A percentile compares a stretch with the other conserved stretches of the same genome.
Conservation (phyloP, 805 yeast genomes). For the Myxozyma geophila region DNA sequence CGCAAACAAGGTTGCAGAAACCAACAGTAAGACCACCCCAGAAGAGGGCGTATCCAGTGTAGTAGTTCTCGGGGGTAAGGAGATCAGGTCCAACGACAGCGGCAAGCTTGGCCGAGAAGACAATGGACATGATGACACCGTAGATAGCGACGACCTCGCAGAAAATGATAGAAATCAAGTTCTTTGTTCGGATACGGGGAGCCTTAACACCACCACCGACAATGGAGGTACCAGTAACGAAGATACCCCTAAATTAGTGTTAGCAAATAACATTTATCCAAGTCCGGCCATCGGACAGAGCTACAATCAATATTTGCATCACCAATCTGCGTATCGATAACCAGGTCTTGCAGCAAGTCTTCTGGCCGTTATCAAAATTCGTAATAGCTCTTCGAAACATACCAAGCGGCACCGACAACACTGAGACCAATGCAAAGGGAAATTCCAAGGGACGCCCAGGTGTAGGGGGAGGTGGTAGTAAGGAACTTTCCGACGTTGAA, state of each 20-base stretch:
- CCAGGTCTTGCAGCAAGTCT: background rate
- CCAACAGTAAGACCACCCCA: slow-evolving; percentile 99
- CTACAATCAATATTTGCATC: too few species aligned
- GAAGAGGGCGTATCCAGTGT: slow-evolving; percentile 92
- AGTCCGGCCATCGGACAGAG: background rate
- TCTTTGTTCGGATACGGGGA: slow-evolving; percentile 96
- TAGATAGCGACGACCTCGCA: slow-evolving; percentile 99
- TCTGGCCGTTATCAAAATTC: background rate
- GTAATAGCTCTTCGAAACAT: slow-evolving; percentile 20
- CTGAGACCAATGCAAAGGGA: slow-evolving; percentile 89
- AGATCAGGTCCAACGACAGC: slow-evolving; percentile 64
- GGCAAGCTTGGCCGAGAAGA: slow-evolving; percentile 84
- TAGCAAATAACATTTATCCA: background rate
- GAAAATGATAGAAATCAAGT: slow-evolving; percentile 89
- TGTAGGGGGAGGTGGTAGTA: slow-evolving; percentile 84
- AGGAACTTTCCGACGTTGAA: slow-evolving; percentile 91
- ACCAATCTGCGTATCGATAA: background rate
- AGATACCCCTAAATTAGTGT: slow-evolving; percentile 64
- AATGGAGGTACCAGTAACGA: slow-evolving; percentile 90
- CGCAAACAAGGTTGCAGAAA: slow-evolving; percentile 88
- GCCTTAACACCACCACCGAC: slow-evolving; percentile 98
- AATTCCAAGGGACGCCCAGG: slow-evolving; percentile 96
- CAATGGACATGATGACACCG: slow-evolving; percentile 91
- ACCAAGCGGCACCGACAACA: slow-evolving; percentile 98
- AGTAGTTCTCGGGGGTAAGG: slow-evolving; percentile 80